phyloP scores from a whole-genome alignment of 768 basidiomycete genomes.

The Mrakia frigida region DNA sequence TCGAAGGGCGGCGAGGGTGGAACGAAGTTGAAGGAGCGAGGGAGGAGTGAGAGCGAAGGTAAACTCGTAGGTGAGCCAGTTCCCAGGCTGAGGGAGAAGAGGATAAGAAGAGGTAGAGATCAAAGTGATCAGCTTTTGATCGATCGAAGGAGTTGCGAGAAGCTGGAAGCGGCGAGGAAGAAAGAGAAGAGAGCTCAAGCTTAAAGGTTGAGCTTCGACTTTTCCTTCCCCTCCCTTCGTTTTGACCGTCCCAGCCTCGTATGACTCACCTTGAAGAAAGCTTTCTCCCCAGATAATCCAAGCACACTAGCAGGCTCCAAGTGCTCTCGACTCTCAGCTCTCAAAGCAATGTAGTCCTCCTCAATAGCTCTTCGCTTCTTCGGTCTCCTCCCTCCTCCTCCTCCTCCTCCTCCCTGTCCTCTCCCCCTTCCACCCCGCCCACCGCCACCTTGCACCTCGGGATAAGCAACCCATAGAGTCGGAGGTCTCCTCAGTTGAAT shows the following conservation, averaged over 20 bases:
- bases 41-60: background rate
- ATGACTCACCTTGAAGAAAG: slow-evolving; percentile 21
- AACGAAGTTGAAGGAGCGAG: background rate
- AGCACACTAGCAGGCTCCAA: slow-evolving; percentile 10
- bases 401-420: background rate
- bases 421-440: background rate
- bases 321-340: background rate
- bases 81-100: slow-evolving; percentile 4
- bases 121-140: no score
- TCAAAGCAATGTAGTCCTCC: slow-evolving; percentile 24
- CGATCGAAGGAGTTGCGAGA: no score
- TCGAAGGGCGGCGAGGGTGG: background rate
- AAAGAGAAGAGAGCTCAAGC: no score
- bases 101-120: background rate
- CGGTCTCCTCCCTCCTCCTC: background rate
- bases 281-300: background rate
- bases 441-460: background rate
- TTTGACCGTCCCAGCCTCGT: background rate
- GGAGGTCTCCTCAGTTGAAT: slow-evolving; percentile 20
- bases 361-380: slow-evolving; percentile 12
- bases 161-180: background rate
- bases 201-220: background rate
- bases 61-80: slow-evolving; percentile 25
- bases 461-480: background rate
- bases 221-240: background rate